Percentiles rank a stretch among this genome's conserved stretches.
Evolutionary conservation across 1,284 basidiomycete genomes (phyloP).

Genomic region (Malassezia vespertilionis): DNA sequence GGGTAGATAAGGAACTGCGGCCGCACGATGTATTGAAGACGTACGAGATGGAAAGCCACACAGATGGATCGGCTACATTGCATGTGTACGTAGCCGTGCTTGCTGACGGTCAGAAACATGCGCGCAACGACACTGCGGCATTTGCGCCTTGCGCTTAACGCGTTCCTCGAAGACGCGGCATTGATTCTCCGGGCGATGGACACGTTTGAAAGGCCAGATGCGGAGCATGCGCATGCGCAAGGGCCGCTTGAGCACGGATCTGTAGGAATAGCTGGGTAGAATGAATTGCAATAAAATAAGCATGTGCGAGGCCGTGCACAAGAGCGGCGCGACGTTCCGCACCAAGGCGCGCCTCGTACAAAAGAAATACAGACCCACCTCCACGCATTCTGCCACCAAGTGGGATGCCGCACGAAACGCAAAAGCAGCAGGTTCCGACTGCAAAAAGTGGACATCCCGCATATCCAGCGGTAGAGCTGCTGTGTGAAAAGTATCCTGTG

Average conservation of each 20-base stretch:
- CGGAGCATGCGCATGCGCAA: not conserved
- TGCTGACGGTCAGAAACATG: slow-evolving; percentile 7
- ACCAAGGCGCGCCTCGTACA: too few species aligned
- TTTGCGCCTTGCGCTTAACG: slow-evolving; percentile 29
- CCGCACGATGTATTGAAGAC: slow-evolving; percentile 30
- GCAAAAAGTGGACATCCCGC: too few species aligned
- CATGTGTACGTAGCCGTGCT: slow-evolving; percentile 3
- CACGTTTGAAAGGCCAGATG: slow-evolving; percentile 12
- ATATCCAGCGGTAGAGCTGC: slow-evolving; percentile 18
- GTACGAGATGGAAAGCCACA: slow-evolving; percentile 15
- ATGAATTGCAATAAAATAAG: too few species aligned
- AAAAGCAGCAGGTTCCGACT: too few species aligned
- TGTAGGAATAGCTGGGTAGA: slow-evolving; percentile 27
- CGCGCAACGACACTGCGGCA: slow-evolving; percentile 32
- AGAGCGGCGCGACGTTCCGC: too few species aligned
- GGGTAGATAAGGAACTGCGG: slow-evolving; percentile 33
- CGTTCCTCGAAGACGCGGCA: slow-evolving; percentile 30
- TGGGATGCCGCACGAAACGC: too few species aligned
- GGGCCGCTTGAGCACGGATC: slow-evolving; percentile 30
- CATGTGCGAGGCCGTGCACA: too few species aligned
- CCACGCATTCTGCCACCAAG: too few species aligned
- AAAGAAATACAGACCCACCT: too few species aligned
- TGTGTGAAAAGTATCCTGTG: slow-evolving; percentile 27
- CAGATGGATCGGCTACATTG: not conserved
- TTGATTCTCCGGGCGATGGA: slow-evolving; percentile 32